phyloP scores from a whole-genome alignment of 257 asterid species.

The Nicotiana noctiflora region DNA sequence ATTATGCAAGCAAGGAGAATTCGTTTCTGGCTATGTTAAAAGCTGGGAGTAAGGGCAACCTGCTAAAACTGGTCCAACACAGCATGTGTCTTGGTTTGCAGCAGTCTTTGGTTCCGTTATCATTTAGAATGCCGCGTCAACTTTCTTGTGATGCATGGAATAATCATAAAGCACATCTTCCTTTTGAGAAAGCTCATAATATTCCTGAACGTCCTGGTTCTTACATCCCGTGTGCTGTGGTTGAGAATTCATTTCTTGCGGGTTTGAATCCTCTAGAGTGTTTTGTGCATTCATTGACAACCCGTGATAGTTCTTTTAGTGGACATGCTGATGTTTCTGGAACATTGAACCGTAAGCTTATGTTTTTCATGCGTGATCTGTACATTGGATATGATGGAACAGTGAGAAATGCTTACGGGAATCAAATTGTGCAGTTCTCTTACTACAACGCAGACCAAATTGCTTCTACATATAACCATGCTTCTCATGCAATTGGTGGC shows the following conservation, averaged over 20 bases:
- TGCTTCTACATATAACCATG: not conserved
- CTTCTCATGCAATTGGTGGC: conserved; percentile 36
- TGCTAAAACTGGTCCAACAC: conserved; percentile 80
- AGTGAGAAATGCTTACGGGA: conserved; percentile 69
- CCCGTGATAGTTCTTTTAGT: conserved; percentile 85
- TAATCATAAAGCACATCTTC: conserved; percentile 34
- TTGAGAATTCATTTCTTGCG: conserved; percentile 51
- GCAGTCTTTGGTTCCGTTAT: conserved; percentile 61
- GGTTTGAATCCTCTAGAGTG: conserved; percentile 85
- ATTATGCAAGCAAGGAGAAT: conserved; percentile 43
- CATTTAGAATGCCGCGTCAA: conserved; percentile 57
- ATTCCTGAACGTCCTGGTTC: conserved; percentile 23
- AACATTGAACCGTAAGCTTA: conserved; percentile 54
- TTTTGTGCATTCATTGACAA: conserved; percentile 70
- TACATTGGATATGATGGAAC: conserved; percentile 80
- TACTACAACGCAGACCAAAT: conserved; percentile 24
- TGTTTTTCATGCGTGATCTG: conserved; percentile 87
- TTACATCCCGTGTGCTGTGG: conserved; percentile 61
- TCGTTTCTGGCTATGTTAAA: conserved; percentile 71
- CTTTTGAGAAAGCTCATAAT: conserved; percentile 16
- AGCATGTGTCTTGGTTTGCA: conserved; percentile 92
- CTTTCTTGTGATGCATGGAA: conserved; percentile 86
- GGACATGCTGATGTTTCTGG: conserved; percentile 98
- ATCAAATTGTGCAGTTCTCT: conserved; percentile 71
- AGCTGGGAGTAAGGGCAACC: conserved; percentile 96